These are phyloP conservation scores for Funneliformis mosseae DNA, from an alignment of 192 early-diverging fungal species.

Conservation along the genomic window DNA sequence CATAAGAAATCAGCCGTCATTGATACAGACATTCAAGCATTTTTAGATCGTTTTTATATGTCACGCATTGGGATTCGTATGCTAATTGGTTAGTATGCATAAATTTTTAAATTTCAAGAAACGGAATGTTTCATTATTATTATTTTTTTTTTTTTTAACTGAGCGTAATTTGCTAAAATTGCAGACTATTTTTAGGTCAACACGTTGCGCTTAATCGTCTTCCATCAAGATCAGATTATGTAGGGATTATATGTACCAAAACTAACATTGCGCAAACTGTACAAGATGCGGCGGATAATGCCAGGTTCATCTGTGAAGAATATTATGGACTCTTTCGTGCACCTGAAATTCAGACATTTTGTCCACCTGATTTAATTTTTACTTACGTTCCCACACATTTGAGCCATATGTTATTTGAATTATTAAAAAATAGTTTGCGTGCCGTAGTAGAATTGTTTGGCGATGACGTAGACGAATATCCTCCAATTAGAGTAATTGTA, in stretches of 20 bases:
- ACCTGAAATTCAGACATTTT: conserved; percentile 77
- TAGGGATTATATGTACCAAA: conserved; percentile 93
- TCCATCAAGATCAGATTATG: conserved; percentile 72
- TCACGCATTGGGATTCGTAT: conserved; percentile 98
- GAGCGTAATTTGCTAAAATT: conserved; percentile 14
- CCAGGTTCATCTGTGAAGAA: conserved; percentile 87
- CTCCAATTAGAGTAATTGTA: conserved; percentile 93
- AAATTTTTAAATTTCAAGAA: neutral
- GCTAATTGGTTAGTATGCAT: conserved; percentile 78
- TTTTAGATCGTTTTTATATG: conserved; percentile 96
- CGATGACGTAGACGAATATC: conserved; percentile 80
- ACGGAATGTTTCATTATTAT: neutral
- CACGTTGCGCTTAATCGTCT: conserved; percentile 72
- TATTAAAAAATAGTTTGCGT: conserved; percentile 95
- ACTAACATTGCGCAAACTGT: conserved; percentile 83
- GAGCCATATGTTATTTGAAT: conserved; percentile 97
- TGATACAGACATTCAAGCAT: conserved; percentile 81
- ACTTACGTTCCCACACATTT: conserved; percentile 96
- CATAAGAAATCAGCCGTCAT: conserved; percentile 48
- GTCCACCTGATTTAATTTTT: conserved; percentile 80
- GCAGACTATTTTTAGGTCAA: conserved; percentile 54
- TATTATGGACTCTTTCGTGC: conserved; percentile 84
- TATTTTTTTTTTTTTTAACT: conserved; percentile 1
- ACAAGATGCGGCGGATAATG: conserved; percentile 87
- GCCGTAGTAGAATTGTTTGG: conserved; percentile 93